These are phyloP conservation scores for Suzukiozyma palmioleophila DNA, from an alignment of 1,139 yeast genomes.

Conservation along the genomic window DNA sequence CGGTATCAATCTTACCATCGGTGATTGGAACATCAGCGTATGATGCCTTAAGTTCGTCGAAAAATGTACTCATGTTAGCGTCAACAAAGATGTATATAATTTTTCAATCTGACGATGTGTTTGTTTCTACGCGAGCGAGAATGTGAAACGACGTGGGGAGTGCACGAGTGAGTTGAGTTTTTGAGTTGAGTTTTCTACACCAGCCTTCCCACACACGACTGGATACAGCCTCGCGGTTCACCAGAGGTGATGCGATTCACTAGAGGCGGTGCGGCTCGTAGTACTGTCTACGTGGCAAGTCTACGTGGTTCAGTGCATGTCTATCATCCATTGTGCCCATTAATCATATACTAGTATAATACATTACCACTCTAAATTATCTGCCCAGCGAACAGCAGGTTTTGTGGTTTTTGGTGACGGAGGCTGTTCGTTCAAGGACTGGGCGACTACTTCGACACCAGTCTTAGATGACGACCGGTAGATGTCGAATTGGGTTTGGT, in stretches of 20 bases:
- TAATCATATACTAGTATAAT: constrained; percentile 1
- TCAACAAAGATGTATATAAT: not conserved
- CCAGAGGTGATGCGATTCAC: too few relatives aligned
- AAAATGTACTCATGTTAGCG: constrained; percentile 59
- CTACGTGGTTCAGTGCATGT: constrained; percentile 27
- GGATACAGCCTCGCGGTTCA: too few relatives aligned
- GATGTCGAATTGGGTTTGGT: constrained; percentile 24
- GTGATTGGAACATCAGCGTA: constrained; percentile 70
- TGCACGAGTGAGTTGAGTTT: too few relatives aligned
- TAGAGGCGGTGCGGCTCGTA: too few relatives aligned
- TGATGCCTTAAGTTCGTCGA: constrained; percentile 70
- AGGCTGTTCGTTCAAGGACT: constrained; percentile 4
- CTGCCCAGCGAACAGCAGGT: constrained; percentile 47
- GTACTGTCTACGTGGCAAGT: too few relatives aligned
- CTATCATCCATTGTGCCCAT: constrained; percentile 24
- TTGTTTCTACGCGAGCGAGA: not conserved
- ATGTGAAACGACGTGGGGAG: not conserved
- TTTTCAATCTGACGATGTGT: too few relatives aligned
- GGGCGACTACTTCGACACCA: constrained; percentile 14
- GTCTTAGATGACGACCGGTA: constrained; percentile 6
- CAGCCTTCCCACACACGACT: too few relatives aligned
- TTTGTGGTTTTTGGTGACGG: constrained; percentile 4
- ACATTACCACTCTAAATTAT: constrained; percentile 45
- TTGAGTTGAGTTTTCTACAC: too few relatives aligned
- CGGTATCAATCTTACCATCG: constrained; percentile 64